Percentiles rank a stretch among this genome's conserved stretches.
These are phyloP conservation scores for Penstemon davidsonii DNA, from an alignment of 257 asterid species.

Conservation along the genomic window DNA sequence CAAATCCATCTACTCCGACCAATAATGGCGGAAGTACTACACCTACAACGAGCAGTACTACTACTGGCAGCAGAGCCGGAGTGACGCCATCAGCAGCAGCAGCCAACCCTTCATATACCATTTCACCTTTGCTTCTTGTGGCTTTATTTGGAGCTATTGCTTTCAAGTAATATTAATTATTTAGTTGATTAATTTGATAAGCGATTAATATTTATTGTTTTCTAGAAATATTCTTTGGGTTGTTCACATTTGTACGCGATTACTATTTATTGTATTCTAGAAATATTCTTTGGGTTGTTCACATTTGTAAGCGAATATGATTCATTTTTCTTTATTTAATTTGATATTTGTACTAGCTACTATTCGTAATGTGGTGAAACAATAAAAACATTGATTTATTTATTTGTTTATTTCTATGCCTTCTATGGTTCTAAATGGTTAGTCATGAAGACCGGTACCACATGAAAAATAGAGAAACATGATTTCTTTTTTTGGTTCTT, in stretches of 20 bases:
- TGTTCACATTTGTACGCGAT: conserved; percentile 5
- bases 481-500: no score
- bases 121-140: conserved; percentile 37
- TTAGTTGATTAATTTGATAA: neutral
- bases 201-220: neutral
- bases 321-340: no score
- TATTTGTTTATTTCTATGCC: no score
- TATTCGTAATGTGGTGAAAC: no score
- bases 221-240: conserved; percentile 31
- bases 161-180: conserved; percentile 34
- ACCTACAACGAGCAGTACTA: no score
- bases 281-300: conserved; percentile 33
- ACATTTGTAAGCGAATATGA: neutral
- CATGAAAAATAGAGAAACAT: no score
- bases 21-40: no score
- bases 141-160: conserved; percentile 40
- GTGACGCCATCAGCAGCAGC: neutral
- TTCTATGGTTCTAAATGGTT: no score
- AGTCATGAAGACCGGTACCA: no score
- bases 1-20: conserved; percentile 11
- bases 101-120: neutral
- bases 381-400: no score
- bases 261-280: no score
- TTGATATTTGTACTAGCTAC: no score
- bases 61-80: neutral